Conservation (phyloP, 2,329 filamentous ascomycete species). For the Colletotrichum lentis region DNA sequence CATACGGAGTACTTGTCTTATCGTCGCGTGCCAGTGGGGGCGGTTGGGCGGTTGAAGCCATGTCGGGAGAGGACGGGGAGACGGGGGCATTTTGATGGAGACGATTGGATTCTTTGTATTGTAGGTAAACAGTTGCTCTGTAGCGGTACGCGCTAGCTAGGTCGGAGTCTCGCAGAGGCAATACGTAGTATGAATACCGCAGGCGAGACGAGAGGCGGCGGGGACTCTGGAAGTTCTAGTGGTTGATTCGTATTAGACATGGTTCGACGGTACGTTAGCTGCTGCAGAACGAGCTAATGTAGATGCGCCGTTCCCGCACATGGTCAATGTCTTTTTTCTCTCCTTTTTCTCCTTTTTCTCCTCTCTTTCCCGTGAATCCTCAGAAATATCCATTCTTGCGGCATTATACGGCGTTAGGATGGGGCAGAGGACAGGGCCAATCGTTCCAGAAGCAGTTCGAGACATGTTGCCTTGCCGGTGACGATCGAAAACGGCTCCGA, state of each 20-base stretch:
- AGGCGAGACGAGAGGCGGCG: background rate
- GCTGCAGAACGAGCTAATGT: background rate
- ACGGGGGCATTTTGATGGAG: constrained; percentile 21
- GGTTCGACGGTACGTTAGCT: constrained; percentile 4
- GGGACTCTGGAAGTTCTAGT: background rate
- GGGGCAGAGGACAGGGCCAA: background rate
- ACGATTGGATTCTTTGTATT: constrained; percentile 20
- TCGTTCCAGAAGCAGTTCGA: constrained; percentile 1
- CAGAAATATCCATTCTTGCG: background rate
- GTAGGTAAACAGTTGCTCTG: constrained; percentile 27
- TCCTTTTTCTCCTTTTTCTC: no score
- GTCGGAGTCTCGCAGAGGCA: no score
- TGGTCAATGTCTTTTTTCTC: background rate
- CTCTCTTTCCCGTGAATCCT: no score
- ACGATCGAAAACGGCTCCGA: background rate
- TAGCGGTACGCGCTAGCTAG: constrained; percentile 22
- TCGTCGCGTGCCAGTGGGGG: constrained; percentile 34
- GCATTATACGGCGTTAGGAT: background rate
- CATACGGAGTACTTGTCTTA: constrained; percentile 3
- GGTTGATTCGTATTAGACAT: background rate
- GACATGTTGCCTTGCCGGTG: background rate
- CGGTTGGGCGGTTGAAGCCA: constrained; percentile 18
- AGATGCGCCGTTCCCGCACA: constrained; percentile 1
- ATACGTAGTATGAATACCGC: no score
- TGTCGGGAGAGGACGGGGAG: background rate